Evolutionary conservation across 345 rosid genomes (phyloP), one percentile per base, ranked within the genome.

Genomic region (Sonneratia alba): DNA sequence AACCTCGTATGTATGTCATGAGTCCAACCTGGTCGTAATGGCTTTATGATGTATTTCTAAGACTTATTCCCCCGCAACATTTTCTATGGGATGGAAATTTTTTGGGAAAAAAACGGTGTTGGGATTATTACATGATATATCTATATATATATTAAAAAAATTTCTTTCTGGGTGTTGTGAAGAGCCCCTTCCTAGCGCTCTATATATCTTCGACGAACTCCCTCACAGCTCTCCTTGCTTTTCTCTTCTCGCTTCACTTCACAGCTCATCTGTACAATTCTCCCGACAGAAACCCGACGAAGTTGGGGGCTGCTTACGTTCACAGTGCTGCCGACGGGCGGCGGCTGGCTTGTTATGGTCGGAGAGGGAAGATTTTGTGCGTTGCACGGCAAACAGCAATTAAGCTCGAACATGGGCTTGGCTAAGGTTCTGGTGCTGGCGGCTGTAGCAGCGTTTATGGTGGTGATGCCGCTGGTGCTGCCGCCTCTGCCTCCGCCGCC

Each of bases 401-500:
- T 27, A 27, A 27, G 47, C n/a, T 8, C 3, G 13, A 57, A 12
- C 32, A 59, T 71, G 64, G 78, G 86, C 40, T 6, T 69, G 14
- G 79, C 72, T 27, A 80, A 81, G 65, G 72, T 82, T 36, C 37
- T 80, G 53, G 14, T 87, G 24, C 55, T 88, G 80, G 75, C 67
- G 65, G 77, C 43, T 56, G 67, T 87, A 15, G 77, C 89, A 27
- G 81, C 73, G 21, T 83, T 86, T 9, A 78, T 88, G 88, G 78
- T 74, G 83, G 75, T 87, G 66, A 72, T 85, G 75, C 91, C 93
- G 7, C 76, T 88, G 79, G n/a, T 87, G 51, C 66, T 88, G 69
- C 93, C 93, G 43, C 91, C 93, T 18, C 70, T 88, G 38, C 93
- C 93, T 61, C 93, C 93, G 8, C 93, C 89, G 7, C 91, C 91